phyloP scores from a whole-genome alignment of 2,329 filamentous ascomycete genomes.

The Blastomyces silverae region DNA sequence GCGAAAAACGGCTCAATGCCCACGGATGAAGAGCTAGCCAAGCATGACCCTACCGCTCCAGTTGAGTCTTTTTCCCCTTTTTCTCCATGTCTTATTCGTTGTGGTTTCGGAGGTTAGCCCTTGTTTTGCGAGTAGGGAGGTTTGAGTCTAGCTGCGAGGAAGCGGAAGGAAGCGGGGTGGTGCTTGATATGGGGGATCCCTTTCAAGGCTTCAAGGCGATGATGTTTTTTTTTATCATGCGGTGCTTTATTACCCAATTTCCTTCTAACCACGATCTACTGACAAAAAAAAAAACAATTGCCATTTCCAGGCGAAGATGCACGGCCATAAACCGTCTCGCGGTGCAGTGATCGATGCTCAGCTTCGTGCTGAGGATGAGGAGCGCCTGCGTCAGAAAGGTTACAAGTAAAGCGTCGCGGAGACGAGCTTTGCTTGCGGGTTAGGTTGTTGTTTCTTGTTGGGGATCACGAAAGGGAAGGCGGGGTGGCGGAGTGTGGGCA shows the following conservation, averaged over 20 bases:
- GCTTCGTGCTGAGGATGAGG: conserved; percentile 40
- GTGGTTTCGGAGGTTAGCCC: not conserved
- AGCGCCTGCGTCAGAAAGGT: conserved; percentile 38
- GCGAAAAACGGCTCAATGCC: conserved; percentile 42
- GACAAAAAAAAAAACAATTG: not conserved
- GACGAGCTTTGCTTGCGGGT: not conserved
- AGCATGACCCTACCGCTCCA: conserved; percentile 56
- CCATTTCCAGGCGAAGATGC: conserved; percentile 35
- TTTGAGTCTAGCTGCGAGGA: not conserved
- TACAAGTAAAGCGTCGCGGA: not conserved
- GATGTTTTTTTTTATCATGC: not conserved
- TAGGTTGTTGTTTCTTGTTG: too few species aligned
- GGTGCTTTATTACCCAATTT: not conserved
- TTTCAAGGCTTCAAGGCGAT: not conserved
- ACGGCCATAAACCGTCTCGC: conserved; percentile 44
- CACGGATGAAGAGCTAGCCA: conserved; percentile 20
- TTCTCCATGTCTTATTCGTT: not conserved
- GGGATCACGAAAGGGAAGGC: too few species aligned
- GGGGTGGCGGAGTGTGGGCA: not conserved
- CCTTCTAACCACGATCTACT: not conserved
- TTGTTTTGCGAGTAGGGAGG: not conserved
- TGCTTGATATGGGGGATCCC: not conserved
- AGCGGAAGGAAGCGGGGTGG: not conserved
- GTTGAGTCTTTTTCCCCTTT: conserved; percentile 40
- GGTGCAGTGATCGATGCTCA: conserved; percentile 45